Evolutionary conservation across 2,329 filamentous ascomycete species (phyloP), one percentile per base, ranked within the genome.

Genomic region (Fusarium fracticaudum): DNA sequence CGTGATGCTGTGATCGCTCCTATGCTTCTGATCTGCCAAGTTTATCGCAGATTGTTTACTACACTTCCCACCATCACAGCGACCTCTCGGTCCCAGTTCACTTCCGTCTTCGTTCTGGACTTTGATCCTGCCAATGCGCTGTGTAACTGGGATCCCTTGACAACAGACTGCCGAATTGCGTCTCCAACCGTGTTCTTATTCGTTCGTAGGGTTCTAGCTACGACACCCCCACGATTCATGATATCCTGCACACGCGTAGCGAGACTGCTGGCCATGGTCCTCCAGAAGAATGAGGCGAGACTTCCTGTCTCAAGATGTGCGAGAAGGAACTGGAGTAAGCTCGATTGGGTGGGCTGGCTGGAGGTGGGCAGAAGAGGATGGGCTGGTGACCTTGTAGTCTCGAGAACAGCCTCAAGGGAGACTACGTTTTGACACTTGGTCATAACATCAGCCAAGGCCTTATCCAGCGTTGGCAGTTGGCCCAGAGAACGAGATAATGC

Each of bases 51-150:
- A 67, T 87, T 87, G 54, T 88, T 89, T 44, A 95, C 87, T 11
- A 98, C 91, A 77, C 94, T 94, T 60, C 93, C 92, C 47, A 97
- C 93, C 96, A 98, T 98, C 54, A 98, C 95, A 4, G 95, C 95
- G 54, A 95, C 92, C 84, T 98, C 96, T 44, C 96, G 89, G 78
- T 98, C 96, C 94, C 94, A 98, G 64, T 84, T 84, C 18, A 84
- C 84, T n/a, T 84, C 79, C 47, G 87, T 83, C 65, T 85, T 87
- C 38, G 80, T 83, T 77, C 85, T 89, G 47, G 82, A 84, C 66
- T 83, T 86, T 18, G 82, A 80, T 14, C 79, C 80, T 7, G 80
- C 75, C 51, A 90, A 79, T 1, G 86, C 88, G 20, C 86, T 87
- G 5, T 94, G 93, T 58, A 92, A 80, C 80, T 91, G 90, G 41